Evolutionary conservation across 768 basidiomycete species (phyloP).

Genomic region (Trametes cinnabarina): DNA sequence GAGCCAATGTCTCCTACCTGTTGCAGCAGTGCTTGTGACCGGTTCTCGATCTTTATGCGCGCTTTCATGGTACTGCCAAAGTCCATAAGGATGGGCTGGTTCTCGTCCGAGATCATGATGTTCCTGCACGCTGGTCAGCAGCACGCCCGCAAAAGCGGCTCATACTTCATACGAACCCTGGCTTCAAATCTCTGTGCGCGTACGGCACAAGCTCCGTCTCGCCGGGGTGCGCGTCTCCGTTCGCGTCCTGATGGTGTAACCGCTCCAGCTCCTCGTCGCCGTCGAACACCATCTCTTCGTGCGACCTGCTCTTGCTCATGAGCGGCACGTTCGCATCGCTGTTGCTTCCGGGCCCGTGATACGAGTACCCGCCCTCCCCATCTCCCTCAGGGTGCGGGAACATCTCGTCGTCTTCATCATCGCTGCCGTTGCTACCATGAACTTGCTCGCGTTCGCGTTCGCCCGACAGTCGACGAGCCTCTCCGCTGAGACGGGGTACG

Average conservation of each 20-base stretch:
- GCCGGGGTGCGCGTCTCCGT: conserved; percentile 33
- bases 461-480: not conserved
- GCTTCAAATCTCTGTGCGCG: conserved; percentile 96
- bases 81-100: conserved; percentile 94
- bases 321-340: conserved; percentile 47
- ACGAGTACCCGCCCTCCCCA: conserved; percentile 71
- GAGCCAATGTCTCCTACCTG: conserved; percentile 50
- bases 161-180: conserved; percentile 60
- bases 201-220: conserved; percentile 73
- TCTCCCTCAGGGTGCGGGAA: conserved; percentile 78
- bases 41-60: conserved; percentile 73
- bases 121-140: conserved; percentile 52
- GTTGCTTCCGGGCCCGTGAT: conserved; percentile 37
- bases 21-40: conserved; percentile 84
- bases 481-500: not conserved
- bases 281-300: conserved; percentile 70
- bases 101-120: conserved; percentile 95
- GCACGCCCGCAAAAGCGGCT: no score
- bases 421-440: conserved; percentile 46
- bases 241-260: conserved; percentile 40
- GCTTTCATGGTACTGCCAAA: conserved; percentile 92
- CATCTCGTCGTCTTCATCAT: conserved; percentile 56
- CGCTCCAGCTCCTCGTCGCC: conserved; percentile 69
- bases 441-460: conserved; percentile 21
- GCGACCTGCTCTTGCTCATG: conserved; percentile 48